Percentiles rank a stretch among this genome's conserved stretches.
phyloP scores from a whole-genome alignment of 139 green algal genomes.

The Mesotaenium endlicherianum region DNA sequence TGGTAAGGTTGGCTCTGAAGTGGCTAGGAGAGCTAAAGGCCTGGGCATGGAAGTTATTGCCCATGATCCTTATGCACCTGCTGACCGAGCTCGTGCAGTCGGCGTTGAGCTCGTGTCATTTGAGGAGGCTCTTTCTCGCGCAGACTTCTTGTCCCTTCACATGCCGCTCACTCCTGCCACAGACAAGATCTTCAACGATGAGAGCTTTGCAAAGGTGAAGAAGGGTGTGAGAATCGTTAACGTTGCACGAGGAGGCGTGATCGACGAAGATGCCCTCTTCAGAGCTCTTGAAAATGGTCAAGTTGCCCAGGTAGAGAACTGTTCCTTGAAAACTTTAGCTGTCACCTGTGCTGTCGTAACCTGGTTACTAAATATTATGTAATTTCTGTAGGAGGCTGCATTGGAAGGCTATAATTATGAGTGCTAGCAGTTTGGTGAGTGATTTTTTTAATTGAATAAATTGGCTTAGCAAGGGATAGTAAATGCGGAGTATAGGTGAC shows the following conservation, averaged over 20 bases:
- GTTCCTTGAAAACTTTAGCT: no score
- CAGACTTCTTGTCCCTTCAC: slow-evolving; percentile 86
- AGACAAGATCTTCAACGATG: slow-evolving; percentile 82
- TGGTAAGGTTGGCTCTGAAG: slow-evolving; percentile 92
- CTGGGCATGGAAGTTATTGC: slow-evolving; percentile 85
- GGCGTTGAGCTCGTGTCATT: slow-evolving; percentile 81
- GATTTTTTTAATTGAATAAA: no score
- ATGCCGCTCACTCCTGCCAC: slow-evolving; percentile 80
- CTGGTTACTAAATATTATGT: no score
- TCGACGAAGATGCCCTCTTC: slow-evolving; percentile 81
- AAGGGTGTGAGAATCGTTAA: slow-evolving; percentile 85
- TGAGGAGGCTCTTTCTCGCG: slow-evolving; percentile 76
- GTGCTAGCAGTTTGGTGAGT: no score
- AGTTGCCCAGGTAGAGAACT: slow-evolving; percentile 66
- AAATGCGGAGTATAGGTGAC: no score
- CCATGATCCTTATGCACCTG: slow-evolving; percentile 88
- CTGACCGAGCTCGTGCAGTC: slow-evolving; percentile 72
- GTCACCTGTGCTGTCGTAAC: no score
- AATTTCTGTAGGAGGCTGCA: no score
- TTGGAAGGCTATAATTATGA: no score
- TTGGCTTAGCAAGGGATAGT: no score
- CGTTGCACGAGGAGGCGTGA: slow-evolving; percentile 90
- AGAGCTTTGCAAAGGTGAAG: slow-evolving; percentile 69
- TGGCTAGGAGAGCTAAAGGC: slow-evolving; percentile 80
- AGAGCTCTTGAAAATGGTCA: slow-evolving; percentile 75